Evolutionary conservation across 2,329 filamentous ascomycete genomes (phyloP), one percentile per base, ranked within the genome.

Genomic region (Lasiodiplodia theobromae): DNA sequence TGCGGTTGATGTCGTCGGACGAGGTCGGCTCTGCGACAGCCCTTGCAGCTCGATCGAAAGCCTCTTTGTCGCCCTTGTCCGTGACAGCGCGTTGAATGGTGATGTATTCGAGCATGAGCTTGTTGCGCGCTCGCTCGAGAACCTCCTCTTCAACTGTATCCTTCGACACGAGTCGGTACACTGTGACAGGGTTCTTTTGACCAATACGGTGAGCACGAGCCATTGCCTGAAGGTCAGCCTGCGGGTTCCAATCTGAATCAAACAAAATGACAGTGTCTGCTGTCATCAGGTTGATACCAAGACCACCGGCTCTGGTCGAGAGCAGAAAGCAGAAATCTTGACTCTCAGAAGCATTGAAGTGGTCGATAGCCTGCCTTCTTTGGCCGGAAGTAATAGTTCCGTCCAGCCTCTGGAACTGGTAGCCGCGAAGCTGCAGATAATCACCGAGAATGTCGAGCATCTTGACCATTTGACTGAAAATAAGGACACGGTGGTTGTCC

Each of bases 381-480:
- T 94, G 91, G 1, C 89, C 91, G 14, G 96, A 92, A 40, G 93
- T 91, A 72, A 99, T 97, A 2, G 96, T 99, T 73, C 96, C 96
- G 77, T 99, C 96, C 8, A 99, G 87, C 21, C 96, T 89, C 77
- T 99, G 96, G 77, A 96, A 98, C 69, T 96, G 90, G 80, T 98
- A 96, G n/a, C 94, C 94, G 71, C 96, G 91, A 66, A 96, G 87
- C 64, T 93, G 92, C 72, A 98, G 88, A 77, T 99, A 99, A 75
- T 99, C 95, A 56, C 93, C 93, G 1, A 99, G 86, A 66, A 99
- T 96, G 76, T 99, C 94, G 25, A 99, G 87, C 92, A 99, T 98
- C 77, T 93, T 96, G 44, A 99, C 96, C 96, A 99, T 99, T 78
- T 99, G 96, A 78, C 95, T 98, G 84, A 99, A 99, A 72, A 99